Evolutionary conservation across 768 basidiomycete species (phyloP).

Genomic region (Epithele typhae): DNA sequence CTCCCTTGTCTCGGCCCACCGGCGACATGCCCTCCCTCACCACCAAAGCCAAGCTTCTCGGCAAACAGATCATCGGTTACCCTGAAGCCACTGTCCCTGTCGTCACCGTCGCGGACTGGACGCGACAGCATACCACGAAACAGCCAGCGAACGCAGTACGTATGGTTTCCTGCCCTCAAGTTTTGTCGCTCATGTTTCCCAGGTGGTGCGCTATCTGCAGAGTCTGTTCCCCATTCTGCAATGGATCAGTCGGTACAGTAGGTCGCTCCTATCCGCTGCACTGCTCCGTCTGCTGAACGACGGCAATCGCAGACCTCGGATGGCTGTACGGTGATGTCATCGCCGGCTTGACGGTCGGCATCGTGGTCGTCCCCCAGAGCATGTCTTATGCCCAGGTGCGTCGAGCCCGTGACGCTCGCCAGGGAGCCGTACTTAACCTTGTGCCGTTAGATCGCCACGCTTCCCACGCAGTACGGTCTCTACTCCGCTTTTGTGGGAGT

Average conservation of each 20-base stretch:
- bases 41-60: conserved; percentile 38
- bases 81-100: conserved; percentile 58
- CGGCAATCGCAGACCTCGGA: conserved; percentile 46
- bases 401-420: too few species aligned
- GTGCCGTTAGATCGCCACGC: conserved; percentile 64
- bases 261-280: conserved; percentile 21
- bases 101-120: conserved; percentile 55
- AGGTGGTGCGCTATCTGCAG: conserved; percentile 43
- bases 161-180: too few species aligned
- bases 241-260: conserved; percentile 89
- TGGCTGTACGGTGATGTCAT: conserved; percentile 87
- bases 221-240: conserved; percentile 80
- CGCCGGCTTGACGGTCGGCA: conserved; percentile 90
- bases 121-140: neutral
- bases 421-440: too few species aligned
- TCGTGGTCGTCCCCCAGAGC: conserved; percentile 92
- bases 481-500: conserved; percentile 93
- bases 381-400: conserved; percentile 82
- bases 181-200: too few species aligned
- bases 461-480: conserved; percentile 84
- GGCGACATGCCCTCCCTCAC: conserved; percentile 31
- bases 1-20: neutral
- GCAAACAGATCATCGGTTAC: conserved; percentile 56
- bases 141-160: too few species aligned
- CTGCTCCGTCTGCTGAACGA: too few species aligned